Evolutionary conservation across 73 alveolate species (phyloP), one percentile per base, ranked within the genome.

Genomic region (Symbiodinium pilosum): DNA sequence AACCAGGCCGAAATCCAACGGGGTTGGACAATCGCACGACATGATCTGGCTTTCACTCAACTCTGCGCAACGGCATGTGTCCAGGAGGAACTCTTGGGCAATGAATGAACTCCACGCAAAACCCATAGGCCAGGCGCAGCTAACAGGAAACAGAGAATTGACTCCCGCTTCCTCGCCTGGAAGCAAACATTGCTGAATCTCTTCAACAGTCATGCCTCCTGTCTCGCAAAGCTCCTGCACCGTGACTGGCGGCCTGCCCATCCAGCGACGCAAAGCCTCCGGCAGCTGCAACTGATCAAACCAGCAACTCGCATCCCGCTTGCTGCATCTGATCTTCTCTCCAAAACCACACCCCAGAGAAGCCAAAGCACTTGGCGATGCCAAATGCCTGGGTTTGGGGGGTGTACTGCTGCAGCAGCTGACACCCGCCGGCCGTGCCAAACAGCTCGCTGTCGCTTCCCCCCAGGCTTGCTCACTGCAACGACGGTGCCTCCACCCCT

Each of bases 241-340:
- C 18, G 92, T 28, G 71, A 83, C 71, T 41, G 92, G 18, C 0
- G 93, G 93, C 9, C 93, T 75, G 26, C 81, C 93, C 93, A 85
- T 85, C 42, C 44, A 85, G 2, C 56, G 30, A 0, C 47, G 93
- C n/a, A 85, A 26, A 4, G 81, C 32, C 81, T 6, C 81, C 1
- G 81, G 93, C 47, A 85, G 47, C 44, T 9, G 68, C 39, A 84
- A 30, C 43, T 64, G 83, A 34, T 30, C 83, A 64, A 26, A 64
- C 83, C 83, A 64, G 83, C 83, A 64, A 34, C 83, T 64, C 38
- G 83, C 83, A 64, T 64, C 83, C 83, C 83, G 8, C n/a, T 64
- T 64, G 83, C 83, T 64, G 38, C 83, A 64, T 8, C 83, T 20
- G 4, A 71, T 71, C 44, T 36, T 30, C 85, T 71, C 44, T 30